Base-by-base conservation (phyloP, 1,139 yeast genomes). In the Protomyces macrosporus region DNA sequence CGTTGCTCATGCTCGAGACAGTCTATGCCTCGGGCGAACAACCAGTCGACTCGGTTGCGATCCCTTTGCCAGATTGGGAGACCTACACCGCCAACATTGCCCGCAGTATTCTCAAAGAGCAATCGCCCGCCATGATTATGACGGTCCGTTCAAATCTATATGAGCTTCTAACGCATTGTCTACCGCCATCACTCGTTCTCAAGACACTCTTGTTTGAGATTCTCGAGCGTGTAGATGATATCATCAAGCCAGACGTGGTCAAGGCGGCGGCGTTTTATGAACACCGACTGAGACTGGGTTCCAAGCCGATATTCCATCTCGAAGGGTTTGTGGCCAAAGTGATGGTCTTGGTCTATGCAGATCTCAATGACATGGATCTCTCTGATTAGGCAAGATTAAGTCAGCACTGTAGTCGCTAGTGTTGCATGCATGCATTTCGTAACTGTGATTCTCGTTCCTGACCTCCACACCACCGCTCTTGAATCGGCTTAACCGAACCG, bases 251-350 rank as follows among this genome's bases (percentile, higher is more conserved):
- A 7, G 80, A 78, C 14, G 78, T 93, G 58, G 83, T 89, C n/a
- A 82, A 82, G 12, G 77, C 84, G 36, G 91, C 90, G 1, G 83
- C 97, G 1, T 72, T 79, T 4, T 93, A 87, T 74, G 98, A 93
- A 72, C 97, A 93, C 72, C 82, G 99, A 65, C 79, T 93, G 67
- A 83, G 93, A 68, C 78, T 88, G 67, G 98, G 98, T 0, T 83
- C 82, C 68, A 93, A 93, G 74, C 88, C 93, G 53, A 93, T 93
- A 14, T 93, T 90, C 75, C 99, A 93, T 74, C 77, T 93, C 66
- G 99, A 93, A 76, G 98, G 98, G 0, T 93, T 90, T 73, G 83
- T 88, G 16, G 97, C 98, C 0, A 87, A 83, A 72, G 84, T 85
- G 1, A 93, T 93, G 98, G 45, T 58, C 51, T 50, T 58, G 35